Conservation (phyloP, 768 basidiomycete species). For the Gymnopilus dilepis region DNA sequence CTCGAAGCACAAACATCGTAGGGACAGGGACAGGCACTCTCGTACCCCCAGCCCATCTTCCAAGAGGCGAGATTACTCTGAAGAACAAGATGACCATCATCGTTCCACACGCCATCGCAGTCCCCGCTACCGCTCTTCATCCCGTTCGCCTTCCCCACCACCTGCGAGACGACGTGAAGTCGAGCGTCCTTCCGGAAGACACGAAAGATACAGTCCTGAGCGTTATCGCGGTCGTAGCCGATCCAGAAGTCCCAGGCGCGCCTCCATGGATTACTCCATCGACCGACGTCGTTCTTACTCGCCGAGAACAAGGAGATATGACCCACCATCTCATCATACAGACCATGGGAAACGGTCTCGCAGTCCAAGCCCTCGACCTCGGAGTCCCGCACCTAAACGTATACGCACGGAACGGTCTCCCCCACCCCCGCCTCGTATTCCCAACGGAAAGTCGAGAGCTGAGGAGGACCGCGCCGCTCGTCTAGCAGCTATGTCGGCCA, state of each 20-base stretch:
- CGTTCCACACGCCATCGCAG: conserved; percentile 41
- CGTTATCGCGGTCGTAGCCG: conserved; percentile 35
- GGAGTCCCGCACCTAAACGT: conserved; percentile 50
- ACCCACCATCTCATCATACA: conserved; percentile 27
- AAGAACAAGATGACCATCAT: conserved; percentile 10
- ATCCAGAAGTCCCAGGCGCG: conserved; percentile 36
- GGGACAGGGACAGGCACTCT: conserved; percentile 30
- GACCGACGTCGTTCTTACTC: conserved; percentile 38
- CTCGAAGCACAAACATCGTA: conserved; percentile 42
- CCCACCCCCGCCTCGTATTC: conserved; percentile 25
- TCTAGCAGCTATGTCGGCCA: conserved; percentile 87
- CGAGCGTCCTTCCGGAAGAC: conserved; percentile 23
- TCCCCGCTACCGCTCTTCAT: conserved; percentile 33
- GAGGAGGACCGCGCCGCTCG: conserved; percentile 75
- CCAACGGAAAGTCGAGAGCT: conserved; percentile 18
- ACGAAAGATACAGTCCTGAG: conserved; percentile 39
- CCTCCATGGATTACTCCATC: conserved; percentile 26
- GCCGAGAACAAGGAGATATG: conserved; percentile 53
- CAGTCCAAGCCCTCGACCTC: conserved; percentile 39
- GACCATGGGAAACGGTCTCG: conserved; percentile 46
- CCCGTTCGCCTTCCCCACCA: conserved; percentile 55
- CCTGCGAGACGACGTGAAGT: conserved; percentile 37
- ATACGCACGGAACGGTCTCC: conserved; percentile 53
- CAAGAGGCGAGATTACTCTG: conserved; percentile 22
- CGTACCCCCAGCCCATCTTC: conserved; percentile 25